These are phyloP conservation scores for Tolypocladium cylindrosporum DNA, from an alignment of 2,329 filamentous ascomycete genomes.

Conservation along the genomic window DNA sequence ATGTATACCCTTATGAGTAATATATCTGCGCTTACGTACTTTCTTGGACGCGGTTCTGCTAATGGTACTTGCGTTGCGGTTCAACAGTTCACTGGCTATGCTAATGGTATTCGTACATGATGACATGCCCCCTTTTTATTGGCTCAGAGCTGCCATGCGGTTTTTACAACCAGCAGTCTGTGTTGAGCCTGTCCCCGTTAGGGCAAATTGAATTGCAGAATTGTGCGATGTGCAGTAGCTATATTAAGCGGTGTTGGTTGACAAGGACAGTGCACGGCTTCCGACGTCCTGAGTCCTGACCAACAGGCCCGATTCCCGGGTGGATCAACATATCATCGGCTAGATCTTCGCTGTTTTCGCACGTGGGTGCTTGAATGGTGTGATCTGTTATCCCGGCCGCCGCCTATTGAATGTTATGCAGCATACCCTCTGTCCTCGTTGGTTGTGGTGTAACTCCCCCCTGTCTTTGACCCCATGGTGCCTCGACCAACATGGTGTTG, in stretches of 20 bases:
- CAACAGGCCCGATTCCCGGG: not conserved
- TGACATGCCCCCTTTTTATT: too few relatives aligned
- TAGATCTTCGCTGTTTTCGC: not conserved
- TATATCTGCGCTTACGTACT: too few relatives aligned
- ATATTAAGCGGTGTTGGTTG: not conserved
- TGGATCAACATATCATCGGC: not conserved
- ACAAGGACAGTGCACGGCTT: not conserved
- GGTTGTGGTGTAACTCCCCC: not conserved
- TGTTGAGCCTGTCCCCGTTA: too few relatives aligned
- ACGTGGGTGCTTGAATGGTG: not conserved
- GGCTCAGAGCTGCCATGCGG: too few relatives aligned
- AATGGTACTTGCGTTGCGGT: too few relatives aligned
- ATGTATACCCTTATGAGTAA: too few relatives aligned
- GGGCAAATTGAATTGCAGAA: not conserved
- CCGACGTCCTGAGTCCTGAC: not conserved
- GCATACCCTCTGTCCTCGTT: not conserved
- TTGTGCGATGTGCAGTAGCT: not conserved
- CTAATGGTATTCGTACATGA: too few relatives aligned
- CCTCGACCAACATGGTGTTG: not conserved
- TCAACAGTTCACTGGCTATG: too few relatives aligned
- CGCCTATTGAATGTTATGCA: not conserved
- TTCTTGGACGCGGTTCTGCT: too few relatives aligned
- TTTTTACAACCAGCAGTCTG: too few relatives aligned
- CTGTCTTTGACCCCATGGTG: not conserved
- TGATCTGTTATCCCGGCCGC: not conserved